Evolutionary conservation across 441 rosid species (phyloP), one percentile per base, ranked within the genome.

Genomic region (Sinapis alba): DNA sequence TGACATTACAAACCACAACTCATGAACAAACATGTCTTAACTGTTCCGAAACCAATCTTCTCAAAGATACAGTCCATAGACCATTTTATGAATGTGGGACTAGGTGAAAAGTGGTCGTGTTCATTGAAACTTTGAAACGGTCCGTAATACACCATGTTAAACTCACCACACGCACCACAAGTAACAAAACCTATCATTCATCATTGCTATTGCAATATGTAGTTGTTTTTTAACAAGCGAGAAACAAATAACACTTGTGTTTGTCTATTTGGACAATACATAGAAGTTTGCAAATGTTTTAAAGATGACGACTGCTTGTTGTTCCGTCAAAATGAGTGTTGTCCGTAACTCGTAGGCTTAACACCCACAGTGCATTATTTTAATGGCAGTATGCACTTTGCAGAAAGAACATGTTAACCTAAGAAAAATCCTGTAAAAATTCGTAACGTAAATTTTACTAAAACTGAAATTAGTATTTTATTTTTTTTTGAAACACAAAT

Each of bases 31-130:
- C 18, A 69, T 43, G 16, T 70, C 62, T 23, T 65, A 62, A 54
- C 47, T 69, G 62, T 62, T 69, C 57, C 57, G 9, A 58, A 58
- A 41, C 38, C 11, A 38, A 41, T 8, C 38, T 38, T 47, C 24
- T 0, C 26, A 24, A 2, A 4, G 26, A 24, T 24, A 24, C 3
- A 24, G 26, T 24, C 26, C 3, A 24, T 24, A 24, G 26, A 1
- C 3, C 3, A 24, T 24, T 38, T 38, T 0, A 3, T 38, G 45
- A 38, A 38, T 38, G 45, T 3, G 4, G n/a, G 43, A 38, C 6
- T 11, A 38, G 45, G 45, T 38, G 45, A 38, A 38, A 38, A 38
- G 43, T 36, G 4, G 1, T 36, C 41, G 41, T 36, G 41, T 36
- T 36, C 43, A 11, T 36, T 36, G 43, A 36, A 47, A 15, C 53